Evolutionary conservation across 2,329 filamentous ascomycete species (phyloP), one percentile per base, ranked within the genome.

Genomic region (Ampelomyces quisqualis): DNA sequence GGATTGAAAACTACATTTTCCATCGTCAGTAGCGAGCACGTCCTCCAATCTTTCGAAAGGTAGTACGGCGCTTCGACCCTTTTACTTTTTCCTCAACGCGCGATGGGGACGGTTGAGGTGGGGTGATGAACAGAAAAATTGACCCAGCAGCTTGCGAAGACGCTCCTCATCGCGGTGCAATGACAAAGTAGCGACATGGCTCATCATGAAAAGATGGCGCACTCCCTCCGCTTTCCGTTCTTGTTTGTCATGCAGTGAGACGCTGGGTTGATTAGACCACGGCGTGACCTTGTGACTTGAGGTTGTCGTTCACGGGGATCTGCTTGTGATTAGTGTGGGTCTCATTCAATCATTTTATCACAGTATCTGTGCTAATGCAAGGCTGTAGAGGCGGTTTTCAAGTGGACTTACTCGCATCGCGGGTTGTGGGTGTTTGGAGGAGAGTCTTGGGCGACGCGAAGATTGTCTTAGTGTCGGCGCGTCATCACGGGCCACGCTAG

Each of bases 201-300:
- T 35, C 55, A 53, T 45, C 55, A 46, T 57, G 54, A 26, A 49
- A 51, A 41, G 50, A 57, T 43, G 53, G 41, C 45, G 46, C 58
- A 60, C 54, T 62, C 61, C 61, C 59, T 64, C 53, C 43, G 61
- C 47, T 64, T 63, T 64, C 61, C 54, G 57, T 64, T 64, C 61
- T 60, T 52, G 38, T 49, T 40, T 53, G 55, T 57, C 57, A 59
- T 57, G 55, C 57, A 60, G 38, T 39, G 43, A 34, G 42, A 41
- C 29, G 30, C 46, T 8, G 24, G 40, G 57, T 39, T 54, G 52
- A 58, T 61, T 58, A 58, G 57, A 43, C 53, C 40, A 24, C 27
- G 11, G 32, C 35, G 24, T 48, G 40, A 34, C 51, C 54, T 60
- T 55, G 53, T 58, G 57, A 58, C 48, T 21, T 28, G 34, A 37